A percentile compares a stretch with the other conserved stretches of the same genome.
Evolutionary conservation across 129 eudicot genomes (phyloP).

Genomic region (Rutidosis leptorrhynchoides): DNA sequence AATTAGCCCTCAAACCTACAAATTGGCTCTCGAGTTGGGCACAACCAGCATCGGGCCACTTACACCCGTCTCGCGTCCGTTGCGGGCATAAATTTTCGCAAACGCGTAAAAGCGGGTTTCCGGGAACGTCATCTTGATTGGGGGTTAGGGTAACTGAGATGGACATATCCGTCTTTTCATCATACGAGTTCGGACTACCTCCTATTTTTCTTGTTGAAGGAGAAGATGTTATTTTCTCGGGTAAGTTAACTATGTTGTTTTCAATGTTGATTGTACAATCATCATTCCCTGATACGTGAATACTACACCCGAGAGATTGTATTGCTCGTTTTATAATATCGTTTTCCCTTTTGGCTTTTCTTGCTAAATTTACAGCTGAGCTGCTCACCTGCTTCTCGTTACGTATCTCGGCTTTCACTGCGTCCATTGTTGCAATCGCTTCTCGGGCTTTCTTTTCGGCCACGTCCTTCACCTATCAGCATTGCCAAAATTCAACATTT

Average conservation of each 20-base stretch:
- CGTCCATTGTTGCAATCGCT: constrained; percentile 42
- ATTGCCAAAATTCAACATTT: constrained; percentile 7
- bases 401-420: constrained; percentile 60
- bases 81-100: constrained; percentile 82
- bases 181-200: constrained; percentile 23
- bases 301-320: constrained; percentile 77
- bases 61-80: constrained; percentile 70
- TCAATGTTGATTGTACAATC: constrained; percentile 76
- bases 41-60: constrained; percentile 95
- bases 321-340: constrained; percentile 77
- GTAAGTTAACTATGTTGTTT: constrained; percentile 42
- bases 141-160: constrained; percentile 41
- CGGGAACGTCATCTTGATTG: constrained; percentile 33
- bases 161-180: constrained; percentile 57
- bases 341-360: constrained; percentile 63
- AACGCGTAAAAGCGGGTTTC: constrained; percentile 50
- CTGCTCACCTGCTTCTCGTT: constrained; percentile 68
- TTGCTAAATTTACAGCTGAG: constrained; percentile 64
- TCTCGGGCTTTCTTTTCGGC: constrained; percentile 75
- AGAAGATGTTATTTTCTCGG: constrained; percentile 43
- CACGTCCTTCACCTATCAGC: constrained; percentile 70
- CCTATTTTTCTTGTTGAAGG: constrained; percentile 38
- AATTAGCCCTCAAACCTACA: constrained; percentile 79
- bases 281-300: constrained; percentile 63
- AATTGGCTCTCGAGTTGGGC: constrained; percentile 87